Conservation (phyloP, 139 green algal species). For the Axilococcus clingmanii region DNA sequence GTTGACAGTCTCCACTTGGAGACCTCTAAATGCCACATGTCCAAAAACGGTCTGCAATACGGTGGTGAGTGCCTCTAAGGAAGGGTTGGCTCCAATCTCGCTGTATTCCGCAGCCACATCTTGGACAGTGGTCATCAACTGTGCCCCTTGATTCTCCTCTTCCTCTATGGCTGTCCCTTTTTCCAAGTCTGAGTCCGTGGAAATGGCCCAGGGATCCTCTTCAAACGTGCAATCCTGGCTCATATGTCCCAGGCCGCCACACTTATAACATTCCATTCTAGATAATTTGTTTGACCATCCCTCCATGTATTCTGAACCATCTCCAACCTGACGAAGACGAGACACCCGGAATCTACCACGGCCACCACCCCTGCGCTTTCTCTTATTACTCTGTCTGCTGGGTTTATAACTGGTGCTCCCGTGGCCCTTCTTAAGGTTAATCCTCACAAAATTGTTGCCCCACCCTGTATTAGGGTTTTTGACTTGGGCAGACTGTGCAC, state of each 20-base stretch:
- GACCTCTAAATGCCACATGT: constrained; percentile 53
- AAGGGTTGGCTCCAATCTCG: neutral
- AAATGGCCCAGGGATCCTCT: neutral
- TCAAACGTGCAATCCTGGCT: constrained; percentile 21
- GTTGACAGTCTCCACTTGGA: constrained; percentile 65
- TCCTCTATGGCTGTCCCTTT: neutral
- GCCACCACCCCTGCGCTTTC: constrained; percentile 3
- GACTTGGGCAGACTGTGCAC: neutral
- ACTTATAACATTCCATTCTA: constrained; percentile 35
- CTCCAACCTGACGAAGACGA: constrained; percentile 29
- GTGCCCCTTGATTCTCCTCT: neutral
- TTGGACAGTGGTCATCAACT: neutral
- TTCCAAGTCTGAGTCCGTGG: neutral
- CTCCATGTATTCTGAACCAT: constrained; percentile 37
- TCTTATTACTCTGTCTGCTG: constrained; percentile 2
- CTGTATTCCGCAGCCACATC: neutral
- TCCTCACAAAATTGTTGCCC: constrained; percentile 43
- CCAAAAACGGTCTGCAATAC: constrained; percentile 44
- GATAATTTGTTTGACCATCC: constrained; percentile 24
- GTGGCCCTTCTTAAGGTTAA: constrained; percentile 38
- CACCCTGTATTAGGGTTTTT: constrained; percentile 9
- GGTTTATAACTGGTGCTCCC: constrained; percentile 18
- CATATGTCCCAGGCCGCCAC: constrained; percentile 37
- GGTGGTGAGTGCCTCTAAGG: constrained; percentile 15
- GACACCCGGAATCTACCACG: constrained; percentile 3